Conservation (phyloP, 768 basidiomycete genomes). For the Phanerochaete carnosa region DNA sequence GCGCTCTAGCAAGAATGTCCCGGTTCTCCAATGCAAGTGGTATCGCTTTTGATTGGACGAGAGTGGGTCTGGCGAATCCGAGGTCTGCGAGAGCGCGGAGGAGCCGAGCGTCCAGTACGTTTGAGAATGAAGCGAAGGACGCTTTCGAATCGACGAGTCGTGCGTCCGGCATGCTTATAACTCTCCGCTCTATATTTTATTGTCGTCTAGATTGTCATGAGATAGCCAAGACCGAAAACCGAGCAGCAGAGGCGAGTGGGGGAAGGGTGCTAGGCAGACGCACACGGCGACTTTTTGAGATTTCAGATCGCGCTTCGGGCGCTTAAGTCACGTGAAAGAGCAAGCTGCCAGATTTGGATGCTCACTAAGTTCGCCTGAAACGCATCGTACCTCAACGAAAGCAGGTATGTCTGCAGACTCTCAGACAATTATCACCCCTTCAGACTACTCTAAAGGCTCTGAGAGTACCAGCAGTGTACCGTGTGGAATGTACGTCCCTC, state of each 20-base stretch:
- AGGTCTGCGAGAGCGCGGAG: conserved; percentile 88
- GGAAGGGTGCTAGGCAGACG: neutral
- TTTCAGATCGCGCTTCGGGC: neutral
- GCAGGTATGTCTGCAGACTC: conserved; percentile 8
- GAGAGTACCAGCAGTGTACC: conserved; percentile 19
- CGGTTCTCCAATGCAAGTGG: conserved; percentile 85
- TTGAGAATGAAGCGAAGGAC: conserved; percentile 53
- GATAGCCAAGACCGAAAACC: neutral
- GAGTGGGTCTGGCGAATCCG: conserved; percentile 87
- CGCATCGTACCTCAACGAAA: neutral
- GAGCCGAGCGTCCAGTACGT: conserved; percentile 80
- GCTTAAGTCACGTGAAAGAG: neutral
- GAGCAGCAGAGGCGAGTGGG: neutral
- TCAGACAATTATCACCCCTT: conserved; percentile 3
- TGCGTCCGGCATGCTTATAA: conserved; percentile 23
- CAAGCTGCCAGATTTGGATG: neutral
- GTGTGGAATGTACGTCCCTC: conserved; percentile 20
- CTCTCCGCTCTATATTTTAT: neutral
- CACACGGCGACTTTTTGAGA: conserved; percentile 5
- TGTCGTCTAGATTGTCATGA: neutral
- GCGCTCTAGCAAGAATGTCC: conserved; percentile 91
- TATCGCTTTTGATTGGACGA: conserved; percentile 89
- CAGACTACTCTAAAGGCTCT: conserved; percentile 1
- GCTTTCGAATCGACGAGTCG: conserved; percentile 28
- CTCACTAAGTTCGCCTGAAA: neutral